Conservation (phyloP, 192 early-diverging fungal genomes). For the Pecoramyces ruminantium region DNA sequence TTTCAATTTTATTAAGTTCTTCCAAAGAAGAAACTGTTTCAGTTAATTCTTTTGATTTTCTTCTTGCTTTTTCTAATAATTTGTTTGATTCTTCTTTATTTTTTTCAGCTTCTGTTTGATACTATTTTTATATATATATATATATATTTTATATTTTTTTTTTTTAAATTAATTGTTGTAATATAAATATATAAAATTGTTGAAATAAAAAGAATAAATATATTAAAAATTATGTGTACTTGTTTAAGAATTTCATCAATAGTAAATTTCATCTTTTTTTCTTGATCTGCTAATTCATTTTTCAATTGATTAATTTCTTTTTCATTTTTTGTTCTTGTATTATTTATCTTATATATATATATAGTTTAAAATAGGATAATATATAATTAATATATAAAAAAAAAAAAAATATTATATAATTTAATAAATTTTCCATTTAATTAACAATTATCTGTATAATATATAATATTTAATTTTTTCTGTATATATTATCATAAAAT, state of each 20-base stretch:
- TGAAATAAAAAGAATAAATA: too few species aligned
- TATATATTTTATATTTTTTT: too few species aligned
- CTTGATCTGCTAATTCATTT: neutral
- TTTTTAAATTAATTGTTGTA: too few species aligned
- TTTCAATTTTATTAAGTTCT: neutral
- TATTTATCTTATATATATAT: neutral
- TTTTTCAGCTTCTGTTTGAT: neutral
- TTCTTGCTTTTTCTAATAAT: neutral
- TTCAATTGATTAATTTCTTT: neutral
- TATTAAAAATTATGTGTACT: neutral
- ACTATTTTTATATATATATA: too few species aligned
- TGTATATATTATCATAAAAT: too few species aligned
- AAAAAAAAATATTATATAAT: too few species aligned
- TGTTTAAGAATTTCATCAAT: neutral
- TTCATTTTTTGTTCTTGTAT: neutral
- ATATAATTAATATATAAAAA: too few species aligned
- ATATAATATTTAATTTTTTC: too few species aligned
- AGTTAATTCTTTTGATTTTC: neutral
- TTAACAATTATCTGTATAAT: too few species aligned
- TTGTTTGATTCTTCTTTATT: neutral
- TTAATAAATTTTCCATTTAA: too few species aligned
- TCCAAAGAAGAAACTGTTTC: neutral
- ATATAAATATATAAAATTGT: too few species aligned
- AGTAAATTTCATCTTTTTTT: neutral
- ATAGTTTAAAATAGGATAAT: too few species aligned